Base-by-base conservation (phyloP, 306 rosid species). In the Cyamopsis tetragonoloba region DNA sequence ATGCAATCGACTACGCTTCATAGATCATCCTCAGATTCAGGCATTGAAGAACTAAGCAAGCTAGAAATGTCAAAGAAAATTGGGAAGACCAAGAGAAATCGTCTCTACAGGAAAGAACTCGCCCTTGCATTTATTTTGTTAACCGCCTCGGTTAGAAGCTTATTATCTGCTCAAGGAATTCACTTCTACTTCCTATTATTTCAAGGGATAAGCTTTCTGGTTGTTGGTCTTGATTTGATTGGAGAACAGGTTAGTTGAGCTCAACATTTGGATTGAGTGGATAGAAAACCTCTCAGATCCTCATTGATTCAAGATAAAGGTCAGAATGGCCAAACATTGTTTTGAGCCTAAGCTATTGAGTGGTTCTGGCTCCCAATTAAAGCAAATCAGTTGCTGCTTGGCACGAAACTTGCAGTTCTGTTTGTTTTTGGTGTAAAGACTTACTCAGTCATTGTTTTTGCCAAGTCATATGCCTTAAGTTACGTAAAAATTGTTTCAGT, bases 141-240 rank as follows among this genome's bases (percentile, higher is more conserved):
- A 68, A 75, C 95, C 0, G 97, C 99, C 67, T 83, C 99, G 2
- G 86, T 81, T 58, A 88, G 97, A 85, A 90, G 99, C 79, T 79
- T 93, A 78, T 75, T 93, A 60, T 93, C 99, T 62, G 99, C 99
- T 4, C 97, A 93, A 80, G 99, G 97, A 75, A 85, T 93, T 83
- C 99, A 93, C 82, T 93, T 93, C 86, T 93, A 90, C 87, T 93
- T 93, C 82, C 83, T 93, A 41, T 75, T 93, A 72, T 90, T 93
- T 82, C 99, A 93, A 76, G 99, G 99, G 59, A 60, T 93, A 82
- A 90, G 89, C 78, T 93, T 93, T 76, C 84, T 93, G 44, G 95
- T 90, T 10, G 93, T 93, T 50, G 97, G 99, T 68, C 97, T 93
- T 41, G 99, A 93, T 79, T 83, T 93, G 82, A 93, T 93, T 1